phyloP scores from a whole-genome alignment of 2,329 filamentous ascomycete genomes.

The Ophiosphaerella herpotricha region DNA sequence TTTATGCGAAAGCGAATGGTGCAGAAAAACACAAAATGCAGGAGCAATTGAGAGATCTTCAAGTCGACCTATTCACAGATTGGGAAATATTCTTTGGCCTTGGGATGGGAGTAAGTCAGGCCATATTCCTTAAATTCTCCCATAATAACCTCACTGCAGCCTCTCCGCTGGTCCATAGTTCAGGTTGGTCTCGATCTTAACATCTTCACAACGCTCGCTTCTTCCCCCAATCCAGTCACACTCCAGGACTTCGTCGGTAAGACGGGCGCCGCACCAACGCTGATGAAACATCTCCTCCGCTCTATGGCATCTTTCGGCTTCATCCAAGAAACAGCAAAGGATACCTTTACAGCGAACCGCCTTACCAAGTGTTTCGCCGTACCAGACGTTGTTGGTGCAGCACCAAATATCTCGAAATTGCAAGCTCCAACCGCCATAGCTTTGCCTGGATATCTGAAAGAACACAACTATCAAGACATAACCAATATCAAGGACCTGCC shows the following conservation, averaged over 20 bases:
- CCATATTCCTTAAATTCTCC: not conserved
- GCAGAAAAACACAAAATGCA: constrained; percentile 25
- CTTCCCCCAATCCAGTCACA: constrained; percentile 9
- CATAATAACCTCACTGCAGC: constrained; percentile 3
- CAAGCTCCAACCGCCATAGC: constrained; percentile 26
- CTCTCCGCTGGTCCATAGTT: constrained; percentile 27
- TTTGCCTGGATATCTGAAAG: constrained; percentile 37
- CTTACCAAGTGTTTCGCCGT: constrained; percentile 34
- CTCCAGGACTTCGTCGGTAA: constrained; percentile 23
- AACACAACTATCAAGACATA: constrained; percentile 32
- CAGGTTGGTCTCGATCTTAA: constrained; percentile 26
- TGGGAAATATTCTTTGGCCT: constrained; percentile 29
- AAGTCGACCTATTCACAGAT: constrained; percentile 28
- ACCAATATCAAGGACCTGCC: constrained; percentile 28
- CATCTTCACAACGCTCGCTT: constrained; percentile 23
- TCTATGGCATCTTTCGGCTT: constrained; percentile 38
- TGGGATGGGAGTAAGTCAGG: constrained; percentile 13
- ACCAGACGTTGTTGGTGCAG: constrained; percentile 28
- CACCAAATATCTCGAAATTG: constrained; percentile 29
- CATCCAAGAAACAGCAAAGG: constrained; percentile 32
- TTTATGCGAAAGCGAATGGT: constrained; percentile 24
- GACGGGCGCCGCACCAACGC: constrained; percentile 28
- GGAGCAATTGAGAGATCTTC: constrained; percentile 30
- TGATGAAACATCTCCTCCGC: constrained; percentile 41
- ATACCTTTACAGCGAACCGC: constrained; percentile 36